Conservation (phyloP, 2,329 filamentous ascomycete species). For the Talaromyces islandicus region DNA sequence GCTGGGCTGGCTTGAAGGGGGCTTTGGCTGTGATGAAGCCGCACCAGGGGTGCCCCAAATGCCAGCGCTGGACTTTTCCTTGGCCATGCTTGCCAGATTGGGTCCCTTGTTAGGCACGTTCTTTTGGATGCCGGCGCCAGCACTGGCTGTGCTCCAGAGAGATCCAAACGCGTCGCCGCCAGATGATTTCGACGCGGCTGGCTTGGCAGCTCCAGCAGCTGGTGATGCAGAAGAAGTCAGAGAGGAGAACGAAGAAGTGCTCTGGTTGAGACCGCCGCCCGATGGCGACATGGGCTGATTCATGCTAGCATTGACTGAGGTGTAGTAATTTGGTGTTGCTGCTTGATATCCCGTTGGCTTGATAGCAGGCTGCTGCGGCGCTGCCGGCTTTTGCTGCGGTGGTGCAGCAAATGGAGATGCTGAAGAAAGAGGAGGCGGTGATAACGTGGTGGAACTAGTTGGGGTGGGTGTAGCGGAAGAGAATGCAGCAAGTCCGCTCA, state of each 20-base stretch:
- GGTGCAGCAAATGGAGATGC: conserved; percentile 6
- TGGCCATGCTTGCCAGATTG: conserved; percentile 90
- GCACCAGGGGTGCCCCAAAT: conserved; percentile 77
- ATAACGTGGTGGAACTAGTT: conserved; percentile 53
- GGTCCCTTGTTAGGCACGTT: conserved; percentile 59
- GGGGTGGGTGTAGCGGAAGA: conserved; percentile 74
- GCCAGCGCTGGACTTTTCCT: conserved; percentile 90
- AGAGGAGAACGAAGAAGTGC: conserved; percentile 12
- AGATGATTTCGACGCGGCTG: conserved; percentile 41
- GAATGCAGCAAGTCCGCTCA: conserved; percentile 73
- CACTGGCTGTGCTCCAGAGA: conserved; percentile 66
- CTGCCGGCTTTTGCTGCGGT: conserved; percentile 18
- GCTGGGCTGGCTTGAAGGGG: background rate
- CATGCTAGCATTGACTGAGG: conserved; percentile 56
- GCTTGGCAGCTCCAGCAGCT: conserved; percentile 37
- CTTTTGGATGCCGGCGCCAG: conserved; percentile 71
- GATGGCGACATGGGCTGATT: conserved; percentile 19
- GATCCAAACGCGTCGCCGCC: conserved; percentile 85
- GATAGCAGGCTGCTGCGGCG: conserved; percentile 33
- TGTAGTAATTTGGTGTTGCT: conserved; percentile 88
- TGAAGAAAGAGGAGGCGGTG: conserved; percentile 50
- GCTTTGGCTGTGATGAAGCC: background rate
- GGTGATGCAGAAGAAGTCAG: conserved; percentile 31
- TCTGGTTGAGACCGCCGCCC: background rate
- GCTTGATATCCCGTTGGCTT: conserved; percentile 66